phyloP scores from a whole-genome alignment of 768 basidiomycete genomes.

The Kwoniella shandongensis region DNA sequence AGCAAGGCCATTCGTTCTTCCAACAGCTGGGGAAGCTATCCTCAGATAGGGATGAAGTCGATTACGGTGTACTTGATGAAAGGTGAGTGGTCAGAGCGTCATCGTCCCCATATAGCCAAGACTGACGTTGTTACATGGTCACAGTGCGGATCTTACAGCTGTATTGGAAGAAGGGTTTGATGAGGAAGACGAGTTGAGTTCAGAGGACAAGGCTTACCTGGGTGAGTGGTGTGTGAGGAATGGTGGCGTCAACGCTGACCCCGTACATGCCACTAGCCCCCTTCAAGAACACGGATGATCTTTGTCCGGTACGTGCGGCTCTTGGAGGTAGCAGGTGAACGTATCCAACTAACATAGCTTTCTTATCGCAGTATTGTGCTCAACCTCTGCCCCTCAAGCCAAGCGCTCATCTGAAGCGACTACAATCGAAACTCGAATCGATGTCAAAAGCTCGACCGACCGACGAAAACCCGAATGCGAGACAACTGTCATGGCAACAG shows the following conservation, averaged over 20 bases:
- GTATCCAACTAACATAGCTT: not conserved
- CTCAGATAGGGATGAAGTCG: conserved; percentile 4
- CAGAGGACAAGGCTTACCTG: conserved; percentile 13
- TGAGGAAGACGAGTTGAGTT: conserved; percentile 8
- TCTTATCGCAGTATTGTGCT: conserved; percentile 15
- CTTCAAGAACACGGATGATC: conserved; percentile 1
- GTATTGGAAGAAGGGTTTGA: conserved; percentile 5
- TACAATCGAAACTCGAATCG: not conserved
- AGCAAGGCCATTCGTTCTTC: conserved; percentile 6
- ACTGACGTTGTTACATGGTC: too few species aligned
- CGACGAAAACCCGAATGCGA: conserved; percentile 13
- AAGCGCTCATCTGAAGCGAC: not conserved
- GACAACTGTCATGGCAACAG: conserved; percentile 24
- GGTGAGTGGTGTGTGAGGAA: conserved; percentile 1
- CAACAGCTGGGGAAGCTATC: conserved; percentile 3
- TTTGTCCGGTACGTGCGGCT: conserved; percentile 20
- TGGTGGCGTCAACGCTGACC: not conserved
- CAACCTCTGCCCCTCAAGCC: conserved; percentile 17
- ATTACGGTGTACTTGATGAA: not conserved
- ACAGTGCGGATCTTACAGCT: conserved; percentile 5
- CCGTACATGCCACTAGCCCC: not conserved
- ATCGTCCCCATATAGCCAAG: too few species aligned
- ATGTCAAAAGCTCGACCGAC: conserved; percentile 14
- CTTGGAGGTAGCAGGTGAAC: too few species aligned
- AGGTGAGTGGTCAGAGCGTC: conserved; percentile 10